Conservation (phyloP, 2,329 filamentous ascomycete species). For the Penicillium decumbens region DNA sequence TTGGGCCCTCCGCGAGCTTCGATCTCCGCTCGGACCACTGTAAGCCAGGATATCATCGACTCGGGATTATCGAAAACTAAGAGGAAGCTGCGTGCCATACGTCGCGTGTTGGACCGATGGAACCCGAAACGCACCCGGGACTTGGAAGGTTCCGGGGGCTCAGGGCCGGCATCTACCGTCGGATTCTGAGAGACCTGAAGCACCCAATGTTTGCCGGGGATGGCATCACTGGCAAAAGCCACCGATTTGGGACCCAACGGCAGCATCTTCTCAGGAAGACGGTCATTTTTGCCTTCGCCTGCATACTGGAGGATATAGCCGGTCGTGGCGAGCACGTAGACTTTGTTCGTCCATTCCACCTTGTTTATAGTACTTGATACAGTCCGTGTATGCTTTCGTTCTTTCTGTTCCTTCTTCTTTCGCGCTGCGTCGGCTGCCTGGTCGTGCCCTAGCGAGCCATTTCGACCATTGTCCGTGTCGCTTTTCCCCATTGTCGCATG, state of each 20-base stretch:
- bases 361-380: constrained; percentile 38
- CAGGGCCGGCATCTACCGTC: constrained; percentile 26
- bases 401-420: constrained; percentile 34
- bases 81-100: constrained; percentile 39
- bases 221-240: constrained; percentile 48
- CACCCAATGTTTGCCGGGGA: constrained; percentile 48
- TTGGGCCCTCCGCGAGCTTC: constrained; percentile 45
- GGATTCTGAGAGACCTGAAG: constrained; percentile 43
- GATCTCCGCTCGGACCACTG: constrained; percentile 44
- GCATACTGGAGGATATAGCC: constrained; percentile 47
- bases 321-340: constrained; percentile 43
- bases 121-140: constrained; percentile 41
- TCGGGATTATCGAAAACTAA: constrained; percentile 43
- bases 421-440: constrained; percentile 20
- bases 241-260: constrained; percentile 44
- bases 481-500: constrained; percentile 32
- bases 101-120: constrained; percentile 31
- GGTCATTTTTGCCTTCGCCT: constrained; percentile 43
- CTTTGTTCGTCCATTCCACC: constrained; percentile 42
- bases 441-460: constrained; percentile 11
- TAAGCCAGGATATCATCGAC: constrained; percentile 45
- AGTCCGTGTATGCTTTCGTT: constrained; percentile 35
- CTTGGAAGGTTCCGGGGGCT: constrained; percentile 29
- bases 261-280: constrained; percentile 46
- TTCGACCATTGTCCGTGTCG: constrained; percentile 14